A percentile compares a stretch with the other conserved stretches of the same genome.
Evolutionary conservation across 2,329 filamentous ascomycete species (phyloP).

Genomic region (Fusarium solani-melongenae): DNA sequence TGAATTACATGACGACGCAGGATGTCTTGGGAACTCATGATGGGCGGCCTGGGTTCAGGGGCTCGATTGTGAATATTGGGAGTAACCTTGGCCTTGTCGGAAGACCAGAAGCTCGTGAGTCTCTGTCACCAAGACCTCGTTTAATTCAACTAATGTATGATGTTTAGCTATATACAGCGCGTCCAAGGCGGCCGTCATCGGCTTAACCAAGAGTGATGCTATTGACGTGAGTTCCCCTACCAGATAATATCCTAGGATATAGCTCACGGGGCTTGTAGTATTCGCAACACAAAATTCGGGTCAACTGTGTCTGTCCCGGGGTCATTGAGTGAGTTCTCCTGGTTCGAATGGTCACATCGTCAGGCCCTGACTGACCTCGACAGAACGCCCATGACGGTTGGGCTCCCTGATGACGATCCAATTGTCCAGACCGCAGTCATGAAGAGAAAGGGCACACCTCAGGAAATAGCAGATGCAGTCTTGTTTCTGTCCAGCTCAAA

Average conservation of each 20-base stretch:
- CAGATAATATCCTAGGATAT: no score
- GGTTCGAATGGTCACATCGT: no score
- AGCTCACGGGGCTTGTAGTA: conserved; percentile 46
- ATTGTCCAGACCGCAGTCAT: conserved; percentile 50
- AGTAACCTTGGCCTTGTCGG: conserved; percentile 56
- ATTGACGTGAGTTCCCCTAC: conserved; percentile 49
- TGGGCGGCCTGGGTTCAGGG: conserved; percentile 51
- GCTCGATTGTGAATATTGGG: conserved; percentile 59
- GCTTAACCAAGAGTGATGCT: conserved; percentile 59
- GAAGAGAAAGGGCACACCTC: conserved; percentile 54
- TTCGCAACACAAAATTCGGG: conserved; percentile 55
- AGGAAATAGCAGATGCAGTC: conserved; percentile 59
- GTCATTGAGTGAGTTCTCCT: conserved; percentile 50
- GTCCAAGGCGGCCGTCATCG: conserved; percentile 56
- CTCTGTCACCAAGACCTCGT: fast-evolving
- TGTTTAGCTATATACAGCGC: conserved; percentile 54
- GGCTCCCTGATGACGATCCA: conserved; percentile 49
- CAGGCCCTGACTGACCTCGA: not conserved
- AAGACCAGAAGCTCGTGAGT: conserved; percentile 54
- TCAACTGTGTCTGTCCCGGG: conserved; percentile 60
- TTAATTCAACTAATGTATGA: not conserved
- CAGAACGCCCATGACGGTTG: conserved; percentile 56
- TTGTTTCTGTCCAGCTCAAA: conserved; percentile 58
- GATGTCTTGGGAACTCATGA: conserved; percentile 55
- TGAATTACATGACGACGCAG: conserved; percentile 57